A percentile compares a stretch with the other conserved stretches of the same genome.
These are phyloP conservation scores for Wallacemonas collosoma DNA, from an alignment of 208 protist species.

Conservation along the genomic window DNA sequence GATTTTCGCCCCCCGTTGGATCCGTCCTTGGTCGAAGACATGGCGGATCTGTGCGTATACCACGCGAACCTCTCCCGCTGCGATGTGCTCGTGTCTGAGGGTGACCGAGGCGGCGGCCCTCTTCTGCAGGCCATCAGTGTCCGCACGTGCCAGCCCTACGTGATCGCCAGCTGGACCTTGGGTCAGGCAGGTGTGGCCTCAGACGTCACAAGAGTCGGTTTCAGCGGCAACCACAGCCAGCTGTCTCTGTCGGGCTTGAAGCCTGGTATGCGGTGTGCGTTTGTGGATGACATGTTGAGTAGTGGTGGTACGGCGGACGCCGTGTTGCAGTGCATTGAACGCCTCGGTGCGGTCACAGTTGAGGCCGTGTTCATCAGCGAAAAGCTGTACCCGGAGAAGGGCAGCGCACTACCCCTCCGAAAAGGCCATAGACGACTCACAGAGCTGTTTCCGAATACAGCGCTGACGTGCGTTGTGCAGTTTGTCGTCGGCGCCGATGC, in stretches of 20 bases:
- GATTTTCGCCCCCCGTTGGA: constrained; percentile 41
- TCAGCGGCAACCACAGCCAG: constrained; percentile 36
- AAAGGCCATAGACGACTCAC: constrained; percentile 31
- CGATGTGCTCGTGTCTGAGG: constrained; percentile 46
- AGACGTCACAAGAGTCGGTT: constrained; percentile 27
- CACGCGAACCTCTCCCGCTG: constrained; percentile 22
- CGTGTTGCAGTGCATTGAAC: constrained; percentile 27
- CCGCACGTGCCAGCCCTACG: constrained; percentile 31
- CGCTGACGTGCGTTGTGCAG: constrained; percentile 30
- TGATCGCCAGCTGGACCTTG: constrained; percentile 37
- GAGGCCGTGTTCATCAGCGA: constrained; percentile 36
- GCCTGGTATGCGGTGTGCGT: constrained; percentile 27
- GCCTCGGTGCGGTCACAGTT: constrained; percentile 24
- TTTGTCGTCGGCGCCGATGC: constrained; percentile 27
- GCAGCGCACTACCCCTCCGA: constrained; percentile 21
- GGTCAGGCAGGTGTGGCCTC: constrained; percentile 5
- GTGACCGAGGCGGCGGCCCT: constrained; percentile 38
- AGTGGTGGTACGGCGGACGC: constrained; percentile 43
- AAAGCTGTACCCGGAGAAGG: constrained; percentile 33
- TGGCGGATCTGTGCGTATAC: constrained; percentile 39
- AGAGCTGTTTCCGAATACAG: constrained; percentile 24
- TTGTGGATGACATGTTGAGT: constrained; percentile 53
- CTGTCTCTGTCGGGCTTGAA: constrained; percentile 27
- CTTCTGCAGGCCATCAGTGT: constrained; percentile 36
- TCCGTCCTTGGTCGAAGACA: constrained; percentile 42